Evolutionary conservation across 495 filamentous ascomycete genomes (phyloP), one percentile per base, ranked within the genome.

Genomic region (Xanthoparmelia taractica): DNA sequence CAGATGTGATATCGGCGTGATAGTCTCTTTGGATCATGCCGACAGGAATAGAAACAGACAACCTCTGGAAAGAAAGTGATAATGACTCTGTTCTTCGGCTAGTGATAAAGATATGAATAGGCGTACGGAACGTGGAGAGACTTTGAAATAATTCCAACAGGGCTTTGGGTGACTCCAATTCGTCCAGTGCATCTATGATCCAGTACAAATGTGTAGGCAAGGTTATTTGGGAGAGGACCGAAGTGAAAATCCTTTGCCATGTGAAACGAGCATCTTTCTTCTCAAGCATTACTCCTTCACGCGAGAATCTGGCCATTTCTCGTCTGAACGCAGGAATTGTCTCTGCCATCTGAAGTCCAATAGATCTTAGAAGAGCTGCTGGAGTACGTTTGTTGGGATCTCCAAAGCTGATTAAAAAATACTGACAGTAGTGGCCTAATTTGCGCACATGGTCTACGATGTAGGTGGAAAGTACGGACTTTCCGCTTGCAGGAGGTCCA

Each of bases 131-230:
- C 1, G 13, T 31, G 13, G 29, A 18, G 29, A 33, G 29, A 20
- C 27, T 54, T 18, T 18, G 17, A 2, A 54, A 20, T 8, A 54
- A 5, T 20, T 54, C 50, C 15, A 54, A 29, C 1, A 73, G 43
- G 29, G 77, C 70, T 37, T 45, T 23, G 3, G 54, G 58, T 33
- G 71, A 65, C 8, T 60, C 58, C 37, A 61, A 74, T 60, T 79
- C 76, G 60, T 78, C 77, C 8, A 79, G 59, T 11, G 65, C 76
- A 65, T 78, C 77, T 47, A 80, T 70, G 7, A 79, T 61, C 77
- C 74, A 78, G 60, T 72, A 75, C 43, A 54, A 52, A 31, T 38
- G 61, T 18, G 18, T 41, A 48, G 38, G 17, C 23, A 34, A 20
- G 68, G 20, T 41, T 13, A 31, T 52, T 6, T 69, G 58, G 43